Evolutionary conservation across 805 yeast genomes (phyloP).

Genomic region (Candida chauliodis): DNA sequence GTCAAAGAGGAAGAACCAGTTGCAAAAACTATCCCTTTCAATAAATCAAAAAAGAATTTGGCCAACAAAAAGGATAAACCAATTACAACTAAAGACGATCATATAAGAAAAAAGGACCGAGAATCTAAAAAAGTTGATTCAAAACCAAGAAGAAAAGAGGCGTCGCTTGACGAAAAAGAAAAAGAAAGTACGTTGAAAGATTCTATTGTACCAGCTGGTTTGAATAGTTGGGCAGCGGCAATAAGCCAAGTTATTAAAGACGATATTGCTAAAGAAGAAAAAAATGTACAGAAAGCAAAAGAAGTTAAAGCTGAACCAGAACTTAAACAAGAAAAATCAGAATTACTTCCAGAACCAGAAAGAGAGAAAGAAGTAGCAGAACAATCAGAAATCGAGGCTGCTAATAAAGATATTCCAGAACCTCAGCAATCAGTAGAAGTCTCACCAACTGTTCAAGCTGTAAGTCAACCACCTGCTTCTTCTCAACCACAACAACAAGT

Average conservation of each 20-base stretch:
- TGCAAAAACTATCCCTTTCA: conserved; percentile 30
- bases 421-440: conserved; percentile 12
- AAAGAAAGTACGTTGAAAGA: conserved; percentile 1
- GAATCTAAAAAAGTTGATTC: conserved; percentile 8
- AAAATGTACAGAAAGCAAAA: conserved; percentile 9
- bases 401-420: neutral
- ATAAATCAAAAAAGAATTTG: conserved; percentile 19
- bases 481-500: conserved; percentile 21
- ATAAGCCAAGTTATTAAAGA: conserved; percentile 22
- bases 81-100: conserved; percentile 5
- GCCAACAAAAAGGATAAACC: conserved; percentile 11
- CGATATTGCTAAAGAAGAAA: conserved; percentile 10
- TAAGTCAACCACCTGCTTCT: neutral
- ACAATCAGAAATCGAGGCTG: neutral
- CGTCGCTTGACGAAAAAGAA: conserved; percentile 3
- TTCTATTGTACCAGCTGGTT: neutral
- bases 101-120: neutral
- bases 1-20: conserved; percentile 31
- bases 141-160: neutral
- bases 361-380: neutral
- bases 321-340: conserved; percentile 13
- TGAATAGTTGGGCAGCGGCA: conserved; percentile 38
- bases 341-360: conserved; percentile 8
- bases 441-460: conserved; percentile 1
- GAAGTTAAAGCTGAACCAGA: conserved; percentile 14